These are phyloP conservation scores for Stylosanthes scabra DNA, from an alignment of 331 rosid species.

Conservation along the genomic window DNA sequence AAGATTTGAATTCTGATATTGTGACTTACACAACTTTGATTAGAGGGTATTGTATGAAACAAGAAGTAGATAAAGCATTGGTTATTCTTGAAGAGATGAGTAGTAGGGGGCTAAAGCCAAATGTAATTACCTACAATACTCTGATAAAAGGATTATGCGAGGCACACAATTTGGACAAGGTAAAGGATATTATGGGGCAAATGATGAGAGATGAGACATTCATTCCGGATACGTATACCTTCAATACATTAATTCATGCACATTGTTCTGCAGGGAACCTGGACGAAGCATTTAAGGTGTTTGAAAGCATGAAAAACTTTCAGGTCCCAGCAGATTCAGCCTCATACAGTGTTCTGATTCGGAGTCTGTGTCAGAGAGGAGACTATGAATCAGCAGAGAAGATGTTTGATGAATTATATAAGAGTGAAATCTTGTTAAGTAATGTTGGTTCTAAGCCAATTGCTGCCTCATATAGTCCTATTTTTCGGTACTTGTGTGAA, in stretches of 20 bases:
- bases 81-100: conserved; percentile 72
- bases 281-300: conserved; percentile 68
- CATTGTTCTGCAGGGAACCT: conserved; percentile 66
- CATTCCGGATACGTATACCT: conserved; percentile 71
- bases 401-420: conserved; percentile 62
- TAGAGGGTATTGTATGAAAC: conserved; percentile 72
- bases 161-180: conserved; percentile 57
- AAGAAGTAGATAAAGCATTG: conserved; percentile 64
- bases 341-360: conserved; percentile 66
- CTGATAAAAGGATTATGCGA: conserved; percentile 79
- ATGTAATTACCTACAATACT: conserved; percentile 69
- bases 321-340: conserved; percentile 71
- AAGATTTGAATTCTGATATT: conserved; percentile 67
- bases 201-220: conserved; percentile 48
- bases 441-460: conserved; percentile 69
- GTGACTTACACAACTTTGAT: conserved; percentile 82
- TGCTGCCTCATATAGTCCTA: conserved; percentile 72
- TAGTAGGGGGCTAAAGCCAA: conserved; percentile 57
- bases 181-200: conserved; percentile 57
- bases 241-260: conserved; percentile 67
- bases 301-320: conserved; percentile 62
- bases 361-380: conserved; percentile 62
- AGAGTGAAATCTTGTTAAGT: conserved; percentile 60
- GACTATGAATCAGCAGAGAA: conserved; percentile 60
- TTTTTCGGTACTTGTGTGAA: conserved; percentile 66